Evolutionary conservation across 208 protist species (phyloP), one percentile per base, ranked within the genome.

Genomic region (Naegleria gruberi): DNA sequence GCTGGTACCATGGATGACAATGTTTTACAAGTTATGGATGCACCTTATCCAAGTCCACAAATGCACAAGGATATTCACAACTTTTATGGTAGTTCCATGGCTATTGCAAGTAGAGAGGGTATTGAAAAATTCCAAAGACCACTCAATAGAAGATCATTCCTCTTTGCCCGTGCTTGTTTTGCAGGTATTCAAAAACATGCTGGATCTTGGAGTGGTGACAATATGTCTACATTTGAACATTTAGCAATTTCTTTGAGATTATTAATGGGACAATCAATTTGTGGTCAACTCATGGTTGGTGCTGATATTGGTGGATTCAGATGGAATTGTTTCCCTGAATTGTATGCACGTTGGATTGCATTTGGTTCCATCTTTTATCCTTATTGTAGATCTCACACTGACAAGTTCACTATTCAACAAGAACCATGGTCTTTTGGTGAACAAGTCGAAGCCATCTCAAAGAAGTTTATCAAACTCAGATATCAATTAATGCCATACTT

Each of bases 251-350:
- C 94, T n/a, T 94, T 94, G 51, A 95, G 97, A 34, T 73, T 98
- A 7, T 87, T 90, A 10, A 95, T 97, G 85, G 82, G 87, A 15
- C 37, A 87, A 87, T 89, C 95, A 26, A 89, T 98, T 77, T 96
- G 94, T 90, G 95, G 96, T 41, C 93, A 98, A 40, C 93, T 94
- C 6, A 47, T 98, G 5, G 94, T 97, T 47, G 97, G 97, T n/a
- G 94, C 96, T 43, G 97, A 98, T 90, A 96, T 97, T 83, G 95
- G 96, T 90, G 96, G 96, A 46, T 97, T 97, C 77, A 90, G 90
- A 46, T 91, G 77, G 17, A 89, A 97, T 41, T 94, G 96, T 17
- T 96, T 89, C 34, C 82, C 89, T 51, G 96, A 98, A 90, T 89
- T 98, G 5, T 97, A 94, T 91, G 90, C 92, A 19, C 92, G 97